Percentiles rank a stretch among this genome's conserved stretches.
Conservation (phyloP, 2,329 filamentous ascomycete genomes). For the Bisporella sp. region DNA sequence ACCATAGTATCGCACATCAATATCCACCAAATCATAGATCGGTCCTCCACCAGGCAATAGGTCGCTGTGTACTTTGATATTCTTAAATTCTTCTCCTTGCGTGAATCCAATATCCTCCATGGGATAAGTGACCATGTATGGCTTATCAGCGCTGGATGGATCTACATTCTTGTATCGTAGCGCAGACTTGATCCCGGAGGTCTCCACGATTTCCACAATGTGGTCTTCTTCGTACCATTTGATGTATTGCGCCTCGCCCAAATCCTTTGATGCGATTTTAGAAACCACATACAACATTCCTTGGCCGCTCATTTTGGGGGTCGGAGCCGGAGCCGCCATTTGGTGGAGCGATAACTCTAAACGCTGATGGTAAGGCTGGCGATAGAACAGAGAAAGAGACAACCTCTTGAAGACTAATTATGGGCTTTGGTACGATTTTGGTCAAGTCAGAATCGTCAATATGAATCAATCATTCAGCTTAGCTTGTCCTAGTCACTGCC, state of each 20-base stretch:
- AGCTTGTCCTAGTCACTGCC: no score
- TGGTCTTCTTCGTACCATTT: not conserved
- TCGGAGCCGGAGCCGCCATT: no score
- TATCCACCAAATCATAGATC: not conserved
- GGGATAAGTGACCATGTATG: not conserved
- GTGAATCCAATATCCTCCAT: not conserved
- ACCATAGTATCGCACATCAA: not conserved
- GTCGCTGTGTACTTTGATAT: not conserved
- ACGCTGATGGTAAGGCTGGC: no score
- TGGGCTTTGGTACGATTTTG: no score
- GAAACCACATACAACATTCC: no score
- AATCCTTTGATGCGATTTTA: no score
- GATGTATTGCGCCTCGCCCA: not conserved
- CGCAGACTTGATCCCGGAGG: not conserved
- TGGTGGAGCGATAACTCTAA: no score
- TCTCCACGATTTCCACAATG: not conserved
- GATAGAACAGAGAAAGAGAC: no score
- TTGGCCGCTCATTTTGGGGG: no score
- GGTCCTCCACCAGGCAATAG: not conserved
- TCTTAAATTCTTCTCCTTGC: not conserved
- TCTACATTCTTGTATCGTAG: not conserved
- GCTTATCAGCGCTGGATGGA: not conserved
- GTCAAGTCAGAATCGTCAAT: no score
- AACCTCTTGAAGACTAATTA: no score
- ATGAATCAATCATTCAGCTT: no score